These are phyloP conservation scores for Aureobasidium sp. DNA, from an alignment of 2,329 filamentous ascomycete species.

Conservation along the genomic window DNA sequence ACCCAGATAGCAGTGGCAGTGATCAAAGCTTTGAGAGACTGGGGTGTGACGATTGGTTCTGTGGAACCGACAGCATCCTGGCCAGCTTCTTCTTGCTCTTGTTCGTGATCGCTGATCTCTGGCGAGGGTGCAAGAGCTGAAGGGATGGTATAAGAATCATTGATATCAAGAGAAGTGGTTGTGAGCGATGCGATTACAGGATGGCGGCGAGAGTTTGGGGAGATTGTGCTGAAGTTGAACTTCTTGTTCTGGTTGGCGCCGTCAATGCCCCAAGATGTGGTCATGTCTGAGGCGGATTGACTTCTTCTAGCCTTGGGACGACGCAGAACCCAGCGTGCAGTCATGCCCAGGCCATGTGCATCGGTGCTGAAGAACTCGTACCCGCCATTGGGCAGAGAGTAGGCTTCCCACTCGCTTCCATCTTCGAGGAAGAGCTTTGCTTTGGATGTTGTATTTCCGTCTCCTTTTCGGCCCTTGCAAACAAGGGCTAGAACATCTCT, in stretches of 20 bases:
- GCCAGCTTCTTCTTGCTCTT: constrained; percentile 21
- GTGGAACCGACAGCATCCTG: not conserved
- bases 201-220: constrained; percentile 56
- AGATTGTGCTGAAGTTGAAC: constrained; percentile 48
- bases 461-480: constrained; percentile 41
- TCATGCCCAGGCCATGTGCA: constrained; percentile 48
- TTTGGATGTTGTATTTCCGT: constrained; percentile 46
- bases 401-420: constrained; percentile 38
- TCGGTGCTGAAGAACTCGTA: constrained; percentile 53
- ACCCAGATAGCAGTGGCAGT: constrained; percentile 52
- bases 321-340: constrained; percentile 61
- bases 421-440: constrained; percentile 59
- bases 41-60: not conserved
- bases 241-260: constrained; percentile 13
- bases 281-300: constrained; percentile 18
- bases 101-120: constrained; percentile 24
- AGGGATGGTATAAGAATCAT: constrained; percentile 54
- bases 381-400: constrained; percentile 34
- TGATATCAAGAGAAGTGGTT: constrained; percentile 56
- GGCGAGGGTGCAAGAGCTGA: constrained; percentile 25
- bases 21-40: constrained; percentile 45
- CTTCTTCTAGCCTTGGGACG: constrained; percentile 20
- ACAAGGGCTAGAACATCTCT: constrained; percentile 60
- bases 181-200: constrained; percentile 65
- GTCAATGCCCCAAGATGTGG: constrained; percentile 17